Percentiles rank a stretch among this genome's conserved stretches.
Evolutionary conservation across 73 alveolate species (phyloP).

Genomic region (Halteria grandinella): DNA sequence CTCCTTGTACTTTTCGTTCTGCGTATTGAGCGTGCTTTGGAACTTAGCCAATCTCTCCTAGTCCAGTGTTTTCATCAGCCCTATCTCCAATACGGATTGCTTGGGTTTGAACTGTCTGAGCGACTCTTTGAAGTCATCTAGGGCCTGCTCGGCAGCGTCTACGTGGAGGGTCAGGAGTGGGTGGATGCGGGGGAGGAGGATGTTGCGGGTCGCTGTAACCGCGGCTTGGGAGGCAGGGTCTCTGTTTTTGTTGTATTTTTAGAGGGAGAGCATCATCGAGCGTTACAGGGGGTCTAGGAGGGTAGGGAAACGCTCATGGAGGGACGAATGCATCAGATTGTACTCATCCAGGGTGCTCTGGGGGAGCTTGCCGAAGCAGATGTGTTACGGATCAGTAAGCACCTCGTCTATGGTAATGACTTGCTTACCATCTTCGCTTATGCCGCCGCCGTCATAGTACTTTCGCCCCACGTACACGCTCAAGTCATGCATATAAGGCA

Average conservation of each 20-base stretch:
- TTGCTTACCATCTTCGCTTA: not conserved
- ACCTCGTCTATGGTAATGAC: too few relatives aligned
- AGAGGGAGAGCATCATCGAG: conserved; percentile 77
- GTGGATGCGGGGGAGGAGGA: conserved; percentile 68
- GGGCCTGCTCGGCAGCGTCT: conserved; percentile 67
- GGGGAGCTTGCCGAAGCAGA: conserved; percentile 70
- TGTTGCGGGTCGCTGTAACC: conserved; percentile 71
- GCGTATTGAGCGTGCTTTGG: conserved; percentile 39
- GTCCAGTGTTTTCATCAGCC: conserved; percentile 51
- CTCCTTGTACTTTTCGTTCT: conserved; percentile 36
- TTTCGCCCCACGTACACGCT: conserved; percentile 92
- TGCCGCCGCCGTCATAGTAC: conserved; percentile 34
- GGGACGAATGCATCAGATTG: conserved; percentile 28
- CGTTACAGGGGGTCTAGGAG: conserved; percentile 44
- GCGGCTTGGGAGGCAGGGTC: conserved; percentile 79
- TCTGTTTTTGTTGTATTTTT: conserved; percentile 80
- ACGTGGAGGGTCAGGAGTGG: conserved; percentile 71
- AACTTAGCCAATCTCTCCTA: conserved; percentile 41
- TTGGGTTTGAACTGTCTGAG: conserved; percentile 81
- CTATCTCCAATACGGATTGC: conserved; percentile 55
- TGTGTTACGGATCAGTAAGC: conserved; percentile 64
- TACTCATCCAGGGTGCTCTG: conserved; percentile 74
- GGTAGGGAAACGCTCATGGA: not conserved
- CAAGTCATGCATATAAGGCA: conserved; percentile 92
- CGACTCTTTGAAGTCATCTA: conserved; percentile 77